Percentiles rank a stretch among this genome's conserved stretches.
Evolutionary conservation across 345 rosid species (phyloP).

Genomic region (Gossypium bickii): DNA sequence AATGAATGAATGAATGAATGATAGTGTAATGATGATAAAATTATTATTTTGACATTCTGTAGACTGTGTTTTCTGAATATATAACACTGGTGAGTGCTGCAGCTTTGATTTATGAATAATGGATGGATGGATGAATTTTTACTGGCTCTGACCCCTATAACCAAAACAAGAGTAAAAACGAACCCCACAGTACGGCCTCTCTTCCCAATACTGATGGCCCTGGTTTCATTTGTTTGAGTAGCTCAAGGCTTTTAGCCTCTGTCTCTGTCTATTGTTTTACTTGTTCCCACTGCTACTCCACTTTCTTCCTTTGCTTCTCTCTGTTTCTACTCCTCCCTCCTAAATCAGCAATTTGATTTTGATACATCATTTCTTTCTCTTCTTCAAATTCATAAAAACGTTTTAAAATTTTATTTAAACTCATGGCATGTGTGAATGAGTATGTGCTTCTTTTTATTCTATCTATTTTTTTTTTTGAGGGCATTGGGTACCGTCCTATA

Average conservation of each 20-base stretch:
- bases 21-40: conserved; percentile 53
- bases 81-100: conserved; percentile 3
- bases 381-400: too few species aligned
- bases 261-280: conserved; percentile 19
- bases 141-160: not conserved
- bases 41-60: conserved; percentile 42
- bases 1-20: conserved; percentile 24
- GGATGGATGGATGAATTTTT: conserved; percentile 4
- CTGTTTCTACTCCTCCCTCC: conserved; percentile 6
- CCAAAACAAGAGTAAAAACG: not conserved
- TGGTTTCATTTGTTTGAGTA: conserved; percentile 4
- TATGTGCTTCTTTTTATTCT: too few species aligned
- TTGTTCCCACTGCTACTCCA: conserved; percentile 10
- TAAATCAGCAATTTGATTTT: not conserved
- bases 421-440: too few species aligned
- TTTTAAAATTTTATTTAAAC: too few species aligned
- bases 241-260: conserved; percentile 21
- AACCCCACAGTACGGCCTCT: conserved; percentile 13
- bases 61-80: not conserved
- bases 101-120: conserved; percentile 10
- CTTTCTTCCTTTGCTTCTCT: not conserved
- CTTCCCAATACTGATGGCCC: conserved; percentile 9
- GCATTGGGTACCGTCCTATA: too few species aligned
- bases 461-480: too few species aligned
- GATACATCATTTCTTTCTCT: not conserved